phyloP scores from a whole-genome alignment of 768 basidiomycete genomes.

The Naematelia encephala region DNA sequence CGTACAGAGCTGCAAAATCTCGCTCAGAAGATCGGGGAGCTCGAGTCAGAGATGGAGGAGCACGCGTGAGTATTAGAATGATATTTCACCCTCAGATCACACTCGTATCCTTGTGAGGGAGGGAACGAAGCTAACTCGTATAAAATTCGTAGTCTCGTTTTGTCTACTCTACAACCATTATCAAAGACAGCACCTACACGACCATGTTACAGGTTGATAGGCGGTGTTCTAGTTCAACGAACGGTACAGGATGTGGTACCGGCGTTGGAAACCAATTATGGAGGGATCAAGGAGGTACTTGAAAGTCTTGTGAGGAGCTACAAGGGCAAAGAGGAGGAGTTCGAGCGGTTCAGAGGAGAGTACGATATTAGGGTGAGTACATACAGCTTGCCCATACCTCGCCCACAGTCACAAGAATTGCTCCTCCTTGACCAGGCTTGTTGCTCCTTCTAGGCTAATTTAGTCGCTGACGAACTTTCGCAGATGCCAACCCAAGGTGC shows the following conservation, averaged over 20 bases:
- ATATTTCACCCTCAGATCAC: neutral
- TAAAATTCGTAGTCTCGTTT: constrained; percentile 66
- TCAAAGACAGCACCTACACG: constrained; percentile 78
- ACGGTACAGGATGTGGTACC: constrained; percentile 94
- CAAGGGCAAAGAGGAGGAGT: constrained; percentile 56
- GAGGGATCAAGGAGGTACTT: constrained; percentile 73
- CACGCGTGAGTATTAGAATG: constrained; percentile 63
- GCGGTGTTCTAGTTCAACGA: constrained; percentile 90
- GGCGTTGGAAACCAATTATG: constrained; percentile 68
- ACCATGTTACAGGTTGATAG: constrained; percentile 94
- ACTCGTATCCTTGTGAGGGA: neutral
- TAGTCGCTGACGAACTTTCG: neutral
- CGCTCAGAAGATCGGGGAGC: constrained; percentile 89
- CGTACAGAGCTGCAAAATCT: constrained; percentile 88
- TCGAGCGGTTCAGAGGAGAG: constrained; percentile 45
- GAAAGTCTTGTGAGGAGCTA: constrained; percentile 77
- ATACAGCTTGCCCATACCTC: too few species aligned
- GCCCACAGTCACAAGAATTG: too few species aligned
- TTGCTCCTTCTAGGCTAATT: too few species aligned
- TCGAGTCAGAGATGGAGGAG: constrained; percentile 94
- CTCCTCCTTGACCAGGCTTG: too few species aligned
- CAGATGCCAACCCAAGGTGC: neutral
- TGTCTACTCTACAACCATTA: constrained; percentile 79
- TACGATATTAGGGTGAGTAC: constrained; percentile 60
- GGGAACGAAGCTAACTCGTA: constrained; percentile 1